Evolutionary conservation across 2,329 filamentous ascomycete species (phyloP).

Genomic region (Fusarium sterilihyphosum): DNA sequence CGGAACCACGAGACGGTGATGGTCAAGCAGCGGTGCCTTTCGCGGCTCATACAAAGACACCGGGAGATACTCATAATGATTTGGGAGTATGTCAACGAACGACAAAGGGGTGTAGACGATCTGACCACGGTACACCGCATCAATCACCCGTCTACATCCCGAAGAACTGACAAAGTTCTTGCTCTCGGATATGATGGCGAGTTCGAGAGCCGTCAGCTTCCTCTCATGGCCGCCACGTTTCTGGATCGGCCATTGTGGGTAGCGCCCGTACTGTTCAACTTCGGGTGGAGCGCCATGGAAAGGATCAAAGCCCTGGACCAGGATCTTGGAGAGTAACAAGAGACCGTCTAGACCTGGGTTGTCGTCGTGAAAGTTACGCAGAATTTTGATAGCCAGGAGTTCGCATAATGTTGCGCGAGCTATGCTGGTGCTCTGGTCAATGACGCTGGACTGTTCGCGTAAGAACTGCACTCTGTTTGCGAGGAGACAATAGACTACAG

Average conservation of each 20-base stretch:
- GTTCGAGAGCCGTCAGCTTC: slow-evolving; percentile 73
- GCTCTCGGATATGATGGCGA: slow-evolving; percentile 77
- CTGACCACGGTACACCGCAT: slow-evolving; percentile 73
- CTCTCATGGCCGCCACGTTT: slow-evolving; percentile 54
- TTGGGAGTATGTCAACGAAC: slow-evolving; percentile 76
- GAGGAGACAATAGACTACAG: slow-evolving; percentile 73
- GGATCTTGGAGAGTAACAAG: slow-evolving; percentile 70
- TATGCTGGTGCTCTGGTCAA: slow-evolving; percentile 74
- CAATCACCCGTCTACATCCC: slow-evolving; percentile 73
- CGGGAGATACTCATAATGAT: slow-evolving; percentile 75
- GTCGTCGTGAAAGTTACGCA: slow-evolving; percentile 74
- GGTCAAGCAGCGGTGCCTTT: slow-evolving; percentile 71
- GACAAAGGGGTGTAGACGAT: slow-evolving; percentile 75
- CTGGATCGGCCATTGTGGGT: slow-evolving; percentile 52
- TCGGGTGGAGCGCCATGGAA: slow-evolving; percentile 73
- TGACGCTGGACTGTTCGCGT: slow-evolving; percentile 69
- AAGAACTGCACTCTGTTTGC: slow-evolving; percentile 76
- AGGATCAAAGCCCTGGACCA: slow-evolving; percentile 75
- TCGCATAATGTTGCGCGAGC: slow-evolving; percentile 75
- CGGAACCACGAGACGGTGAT: slow-evolving; percentile 76
- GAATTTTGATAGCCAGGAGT: slow-evolving; percentile 70
- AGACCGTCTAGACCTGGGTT: slow-evolving; percentile 69
- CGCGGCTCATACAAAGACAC: slow-evolving; percentile 75
- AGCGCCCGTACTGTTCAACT: slow-evolving; percentile 58
- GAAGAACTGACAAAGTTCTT: slow-evolving; percentile 72